Percentiles rank a stretch among this genome's conserved stretches.
phyloP scores from a whole-genome alignment of 192 early-diverging fungal species.

The Phlyctochytrium arcticum region DNA sequence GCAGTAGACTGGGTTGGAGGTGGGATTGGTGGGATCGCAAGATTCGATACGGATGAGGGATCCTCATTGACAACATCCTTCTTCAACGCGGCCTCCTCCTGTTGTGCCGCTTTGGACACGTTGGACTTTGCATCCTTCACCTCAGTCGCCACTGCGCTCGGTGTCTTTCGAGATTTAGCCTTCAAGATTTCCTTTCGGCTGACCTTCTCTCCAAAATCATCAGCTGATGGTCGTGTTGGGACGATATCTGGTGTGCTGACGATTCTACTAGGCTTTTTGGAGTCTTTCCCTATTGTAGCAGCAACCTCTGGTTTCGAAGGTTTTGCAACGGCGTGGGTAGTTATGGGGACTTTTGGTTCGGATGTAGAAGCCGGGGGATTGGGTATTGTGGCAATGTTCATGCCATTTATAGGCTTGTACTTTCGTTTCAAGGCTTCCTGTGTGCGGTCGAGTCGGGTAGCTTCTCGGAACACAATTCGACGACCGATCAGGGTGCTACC shows the following conservation, averaged over 20 bases:
- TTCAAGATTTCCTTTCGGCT: background rate
- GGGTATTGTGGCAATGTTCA: no score
- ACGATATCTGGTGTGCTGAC: no score
- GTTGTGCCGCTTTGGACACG: no score
- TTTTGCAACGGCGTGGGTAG: no score
- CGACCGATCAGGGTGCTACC: background rate
- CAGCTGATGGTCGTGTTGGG: no score
- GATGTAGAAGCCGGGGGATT: no score
- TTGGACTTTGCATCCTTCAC: background rate
- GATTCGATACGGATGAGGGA: background rate
- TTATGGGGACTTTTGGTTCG: no score
- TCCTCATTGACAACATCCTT: background rate
- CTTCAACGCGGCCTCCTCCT: no score
- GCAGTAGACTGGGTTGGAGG: background rate
- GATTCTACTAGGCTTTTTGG: no score
- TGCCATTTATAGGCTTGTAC: constrained; percentile 3
- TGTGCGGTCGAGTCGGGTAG: background rate
- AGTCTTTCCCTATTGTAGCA: no score
- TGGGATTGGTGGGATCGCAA: background rate
- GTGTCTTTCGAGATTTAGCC: background rate
- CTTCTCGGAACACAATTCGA: background rate
- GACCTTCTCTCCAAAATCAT: background rate
- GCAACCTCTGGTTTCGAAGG: no score
- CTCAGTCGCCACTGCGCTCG: background rate
- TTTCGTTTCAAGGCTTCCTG: background rate